These are phyloP conservation scores for Stenocarpella maydis DNA, from an alignment of 2,329 filamentous ascomycete genomes.

Conservation along the genomic window DNA sequence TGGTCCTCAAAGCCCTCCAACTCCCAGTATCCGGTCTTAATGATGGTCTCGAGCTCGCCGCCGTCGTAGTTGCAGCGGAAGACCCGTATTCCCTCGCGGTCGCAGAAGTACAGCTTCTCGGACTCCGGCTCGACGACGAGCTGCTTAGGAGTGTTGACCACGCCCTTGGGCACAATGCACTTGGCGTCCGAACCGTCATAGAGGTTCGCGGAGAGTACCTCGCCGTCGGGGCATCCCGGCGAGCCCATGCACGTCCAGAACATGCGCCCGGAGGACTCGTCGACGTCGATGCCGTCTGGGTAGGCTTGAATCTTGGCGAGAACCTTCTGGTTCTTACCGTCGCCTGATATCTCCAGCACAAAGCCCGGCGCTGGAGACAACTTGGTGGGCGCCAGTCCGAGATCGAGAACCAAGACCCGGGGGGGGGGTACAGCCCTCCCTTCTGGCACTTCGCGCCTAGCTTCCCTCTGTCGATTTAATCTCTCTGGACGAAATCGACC, in stretches of 20 bases:
- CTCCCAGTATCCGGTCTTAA: constrained; percentile 40
- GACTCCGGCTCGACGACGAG: constrained; percentile 43
- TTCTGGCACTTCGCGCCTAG: constrained; percentile 54
- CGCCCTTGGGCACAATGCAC: constrained; percentile 53
- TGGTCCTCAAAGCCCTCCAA: constrained; percentile 41
- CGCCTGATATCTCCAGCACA: constrained; percentile 38
- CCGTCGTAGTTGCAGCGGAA: constrained; percentile 51
- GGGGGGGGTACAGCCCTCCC: constrained; percentile 50
- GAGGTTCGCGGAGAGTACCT: constrained; percentile 52
- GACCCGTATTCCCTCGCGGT: constrained; percentile 53
- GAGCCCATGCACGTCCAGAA: constrained; percentile 61
- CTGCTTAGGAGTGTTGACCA: constrained; percentile 59
- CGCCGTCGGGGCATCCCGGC: constrained; percentile 50
- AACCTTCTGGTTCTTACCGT: constrained; percentile 37
- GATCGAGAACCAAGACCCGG: constrained; percentile 41
- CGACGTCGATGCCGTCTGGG: constrained; percentile 56
- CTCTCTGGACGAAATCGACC: constrained; percentile 53
- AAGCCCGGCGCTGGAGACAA: constrained; percentile 30
- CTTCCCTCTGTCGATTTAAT: constrained; percentile 55
- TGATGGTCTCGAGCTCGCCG: constrained; percentile 47
- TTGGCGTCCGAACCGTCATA: constrained; percentile 55
- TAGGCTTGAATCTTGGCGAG: constrained; percentile 42
- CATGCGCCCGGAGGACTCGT: constrained; percentile 44
- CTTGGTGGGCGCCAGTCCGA: constrained; percentile 38
- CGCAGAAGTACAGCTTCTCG: constrained; percentile 51